Base-by-base conservation (phyloP, 352 stramenopile genomes). In the Globisporangium megalacanthum region DNA sequence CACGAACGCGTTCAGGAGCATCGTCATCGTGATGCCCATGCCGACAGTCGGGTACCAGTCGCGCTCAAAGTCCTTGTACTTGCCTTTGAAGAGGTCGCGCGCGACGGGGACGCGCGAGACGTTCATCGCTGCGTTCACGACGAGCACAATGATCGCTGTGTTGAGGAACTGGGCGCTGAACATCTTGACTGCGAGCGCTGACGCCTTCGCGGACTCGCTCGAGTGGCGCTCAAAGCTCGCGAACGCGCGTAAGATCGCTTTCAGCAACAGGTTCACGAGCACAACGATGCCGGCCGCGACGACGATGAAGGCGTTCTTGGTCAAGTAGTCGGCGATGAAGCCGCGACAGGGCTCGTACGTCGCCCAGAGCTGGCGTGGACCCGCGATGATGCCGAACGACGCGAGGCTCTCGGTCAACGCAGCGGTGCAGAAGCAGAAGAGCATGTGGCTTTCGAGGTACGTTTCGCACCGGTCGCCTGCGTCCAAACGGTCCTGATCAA, bases 11-110 rank as follows among this genome's bases (percentile, higher is more conserved):
- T 95, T 95, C 61, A 94, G 80, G 46, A 92, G 61, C 86, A 95
- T 95, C 6, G 83, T 92, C 68, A 82, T 88, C 0, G 86, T 89
- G 60, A 95, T 84, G 33, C 80, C 83, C 66, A 92, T 89, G 37
- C 86, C 86, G n/a, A 95, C 86, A 6, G 70, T 90, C 13, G 82
- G 79, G 64, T 94, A 95, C 86, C 86, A 95, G 6, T 88, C 74
- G 41, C 84, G 83, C 54, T 92, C 76, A 64, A 95, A 94, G 60
- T 95, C 86, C 3, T 29, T 68, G 61, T 80, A 95, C 49, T 92
- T 85, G 31, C 86, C 86, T 47, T 88, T 70, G 49, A 94, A 77
- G 4, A 94, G 66, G 1, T 89, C 77, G 0, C 68, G 66, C 1
- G 79, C 49, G 8, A 92, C 29, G 0, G 81, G 79, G 8, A 87